Conservation (phyloP, 2,329 filamentous ascomycete species). For the Fusarium globosum region DNA sequence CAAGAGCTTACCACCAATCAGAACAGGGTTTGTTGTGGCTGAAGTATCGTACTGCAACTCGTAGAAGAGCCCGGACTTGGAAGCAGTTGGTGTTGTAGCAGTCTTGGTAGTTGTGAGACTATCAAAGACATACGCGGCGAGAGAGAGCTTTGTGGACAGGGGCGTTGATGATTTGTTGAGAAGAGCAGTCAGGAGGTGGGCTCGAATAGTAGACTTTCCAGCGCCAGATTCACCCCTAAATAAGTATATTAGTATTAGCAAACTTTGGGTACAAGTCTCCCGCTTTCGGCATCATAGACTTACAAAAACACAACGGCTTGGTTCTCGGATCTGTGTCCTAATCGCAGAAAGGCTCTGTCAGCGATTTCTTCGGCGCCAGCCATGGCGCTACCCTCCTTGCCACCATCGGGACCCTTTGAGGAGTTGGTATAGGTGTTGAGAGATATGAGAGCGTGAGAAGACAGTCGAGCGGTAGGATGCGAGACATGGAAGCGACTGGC, state of each 20-base stretch:
- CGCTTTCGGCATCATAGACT: constrained; percentile 41
- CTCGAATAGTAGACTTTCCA: constrained; percentile 94
- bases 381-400: constrained; percentile 90
- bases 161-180: constrained; percentile 93
- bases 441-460: constrained; percentile 89
- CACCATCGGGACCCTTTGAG: constrained; percentile 87
- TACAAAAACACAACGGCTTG: constrained; percentile 94
- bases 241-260: constrained; percentile 44
- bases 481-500: constrained; percentile 93
- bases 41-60: constrained; percentile 97
- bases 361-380: constrained; percentile 94
- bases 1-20: constrained; percentile 93
- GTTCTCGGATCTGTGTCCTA: constrained; percentile 91
- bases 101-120: constrained; percentile 97
- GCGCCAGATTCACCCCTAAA: constrained; percentile 91
- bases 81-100: constrained; percentile 92
- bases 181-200: constrained; percentile 86
- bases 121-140: constrained; percentile 95
- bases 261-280: neutral
- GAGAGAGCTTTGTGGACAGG: constrained; percentile 90
- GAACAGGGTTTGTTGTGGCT: constrained; percentile 82
- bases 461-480: constrained; percentile 86
- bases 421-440: constrained; percentile 96
- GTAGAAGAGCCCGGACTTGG: constrained; percentile 94
- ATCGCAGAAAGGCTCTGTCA: constrained; percentile 82